Evolutionary conservation across 805 yeast genomes (phyloP), one percentile per base, ranked within the genome.

Genomic region (Ogataea minuta): DNA sequence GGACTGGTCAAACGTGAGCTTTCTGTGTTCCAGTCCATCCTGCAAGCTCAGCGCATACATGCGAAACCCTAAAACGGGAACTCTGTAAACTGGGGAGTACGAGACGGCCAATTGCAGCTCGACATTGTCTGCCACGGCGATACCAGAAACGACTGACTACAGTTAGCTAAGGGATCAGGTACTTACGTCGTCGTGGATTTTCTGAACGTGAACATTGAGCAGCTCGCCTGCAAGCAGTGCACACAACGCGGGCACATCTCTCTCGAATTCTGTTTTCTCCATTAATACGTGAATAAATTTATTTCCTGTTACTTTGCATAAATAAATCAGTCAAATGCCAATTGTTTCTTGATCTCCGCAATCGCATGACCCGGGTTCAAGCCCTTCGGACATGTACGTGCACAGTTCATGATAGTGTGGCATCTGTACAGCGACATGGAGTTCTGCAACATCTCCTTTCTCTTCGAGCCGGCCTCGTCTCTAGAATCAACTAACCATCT

Each of bases 351-450:
- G 68, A 93, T 89, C 70, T 88, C 89, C 50, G 98, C 98, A 69
- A 93, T 93, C 43, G 99, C 98, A 57, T 64, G 74, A 71, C 98
- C 99, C 32, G 99, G 99, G 71, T 93, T 93, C 72, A 93, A 78
- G 50, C 96, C 97, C 53, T 81, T 93, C 84, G 99, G 99, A 75
- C 99, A 93, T 42, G 99, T 93, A 64, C 79, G 83, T 37, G 99
- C 78, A 79, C 99, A 93, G 79, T 93, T 93, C 96, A 93, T 86
- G 62, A 93, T 93, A 44, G 99, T 93, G 74, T 91, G 99, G 70
- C 99, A 93, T 76, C 99, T 84, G 80, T 93, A 93, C 59, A 93
- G 71, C 41, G 96, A 84, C 98, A 93, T 93, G 43, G 96, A 81
- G 78, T 93, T 93, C 69, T 93, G 91, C 60, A 93, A 76, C 87